Evolutionary conservation across 306 rosid species (phyloP).

Genomic region (Prosopis cineraria): DNA sequence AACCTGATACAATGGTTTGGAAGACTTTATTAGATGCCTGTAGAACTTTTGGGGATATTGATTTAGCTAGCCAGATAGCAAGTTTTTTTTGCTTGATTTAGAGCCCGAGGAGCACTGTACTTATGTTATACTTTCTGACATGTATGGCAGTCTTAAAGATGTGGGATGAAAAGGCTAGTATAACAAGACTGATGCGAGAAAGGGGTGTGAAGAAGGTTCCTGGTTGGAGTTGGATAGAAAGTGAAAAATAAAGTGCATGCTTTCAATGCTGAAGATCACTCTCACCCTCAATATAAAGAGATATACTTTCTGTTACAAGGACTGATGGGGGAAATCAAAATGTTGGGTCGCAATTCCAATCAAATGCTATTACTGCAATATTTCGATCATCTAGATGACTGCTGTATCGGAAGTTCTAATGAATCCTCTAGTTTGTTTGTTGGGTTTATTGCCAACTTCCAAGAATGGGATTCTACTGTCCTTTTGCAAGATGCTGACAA

Average conservation of each 20-base stretch:
- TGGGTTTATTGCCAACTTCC: not conserved
- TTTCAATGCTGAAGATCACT: conserved; percentile 80
- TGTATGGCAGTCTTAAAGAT: conserved; percentile 65
- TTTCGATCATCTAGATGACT: conserved; percentile 12
- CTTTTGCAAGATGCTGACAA: not conserved
- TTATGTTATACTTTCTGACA: conserved; percentile 67
- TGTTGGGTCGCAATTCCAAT: conserved; percentile 28
- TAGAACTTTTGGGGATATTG: conserved; percentile 70
- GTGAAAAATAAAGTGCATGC: conserved; percentile 67
- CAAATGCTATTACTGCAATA: conserved; percentile 24
- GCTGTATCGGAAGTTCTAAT: not conserved
- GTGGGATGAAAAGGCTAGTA: conserved; percentile 71
- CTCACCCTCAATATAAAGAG: conserved; percentile 51
- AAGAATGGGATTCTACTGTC: not conserved
- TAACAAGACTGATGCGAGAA: conserved; percentile 76
- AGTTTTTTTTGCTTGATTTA: conserved; percentile 50
- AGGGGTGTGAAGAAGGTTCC: conserved; percentile 81
- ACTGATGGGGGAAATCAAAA: conserved; percentile 52
- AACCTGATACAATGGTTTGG: conserved; percentile 69
- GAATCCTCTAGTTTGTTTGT: not conserved
- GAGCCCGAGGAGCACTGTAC: conserved; percentile 89
- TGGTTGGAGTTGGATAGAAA: conserved; percentile 94
- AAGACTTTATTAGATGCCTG: conserved; percentile 82
- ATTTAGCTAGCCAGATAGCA: conserved; percentile 74
- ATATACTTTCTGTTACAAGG: conserved; percentile 51